phyloP scores from a whole-genome alignment of 208 protist genomes.

The Sergeia podlipaevii region DNA sequence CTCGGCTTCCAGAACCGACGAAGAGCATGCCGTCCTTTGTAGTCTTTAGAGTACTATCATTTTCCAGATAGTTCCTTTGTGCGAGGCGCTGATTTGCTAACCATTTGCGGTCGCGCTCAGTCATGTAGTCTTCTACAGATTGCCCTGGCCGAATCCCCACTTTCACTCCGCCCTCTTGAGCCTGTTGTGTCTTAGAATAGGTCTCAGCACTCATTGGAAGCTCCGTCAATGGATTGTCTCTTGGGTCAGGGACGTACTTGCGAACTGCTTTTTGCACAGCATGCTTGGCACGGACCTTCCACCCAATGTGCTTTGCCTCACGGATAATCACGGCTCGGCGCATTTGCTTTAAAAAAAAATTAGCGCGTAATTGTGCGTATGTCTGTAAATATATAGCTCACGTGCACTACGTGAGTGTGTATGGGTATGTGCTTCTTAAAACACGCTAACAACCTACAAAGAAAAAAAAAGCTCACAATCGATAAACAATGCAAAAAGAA shows the following conservation, averaged over 20 bases:
- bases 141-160: slow-evolving; percentile 81
- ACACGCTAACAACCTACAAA: no score
- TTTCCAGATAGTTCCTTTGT: slow-evolving; percentile 22
- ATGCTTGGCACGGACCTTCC: slow-evolving; percentile 51
- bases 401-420: no score
- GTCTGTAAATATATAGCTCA: no score
- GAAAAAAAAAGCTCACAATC: no score
- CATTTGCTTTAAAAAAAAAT: background rate
- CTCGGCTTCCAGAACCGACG: slow-evolving; percentile 40
- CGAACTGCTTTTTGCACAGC: slow-evolving; percentile 55
- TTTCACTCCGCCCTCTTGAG: slow-evolving; percentile 73
- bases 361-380: no score
- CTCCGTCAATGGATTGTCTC: slow-evolving; percentile 79
- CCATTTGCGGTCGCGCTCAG: slow-evolving; percentile 75
- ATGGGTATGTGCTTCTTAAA: no score
- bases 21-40: slow-evolving; percentile 76
- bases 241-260: slow-evolving; percentile 75
- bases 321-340: background rate
- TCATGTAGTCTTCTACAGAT: slow-evolving; percentile 86
- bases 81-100: slow-evolving; percentile 44
- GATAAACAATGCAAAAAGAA: no score
- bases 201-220: slow-evolving; percentile 60
- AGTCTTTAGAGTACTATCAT: slow-evolving; percentile 41
- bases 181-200: slow-evolving; percentile 57
- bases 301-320: slow-evolving; percentile 24